These are phyloP conservation scores for Stagonosporopsis chrysanthemi DNA, from an alignment of 2,329 filamentous ascomycete species.

Conservation along the genomic window DNA sequence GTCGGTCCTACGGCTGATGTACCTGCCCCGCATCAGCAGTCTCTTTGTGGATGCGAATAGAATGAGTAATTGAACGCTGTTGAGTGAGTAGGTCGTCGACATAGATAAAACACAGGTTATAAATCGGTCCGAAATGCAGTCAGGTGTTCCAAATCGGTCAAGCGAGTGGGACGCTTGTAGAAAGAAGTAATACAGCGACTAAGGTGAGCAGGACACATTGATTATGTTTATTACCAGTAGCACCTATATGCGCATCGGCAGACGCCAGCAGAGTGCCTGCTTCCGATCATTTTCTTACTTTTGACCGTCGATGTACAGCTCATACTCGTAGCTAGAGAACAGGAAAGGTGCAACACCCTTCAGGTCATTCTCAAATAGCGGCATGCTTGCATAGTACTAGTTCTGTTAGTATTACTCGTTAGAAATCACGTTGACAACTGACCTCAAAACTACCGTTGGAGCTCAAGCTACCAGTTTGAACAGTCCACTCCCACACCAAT, in stretches of 20 bases:
- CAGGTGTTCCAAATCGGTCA: not conserved
- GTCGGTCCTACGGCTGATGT: slow-evolving; percentile 7
- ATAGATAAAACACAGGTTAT: too few relatives aligned
- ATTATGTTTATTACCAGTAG: not conserved
- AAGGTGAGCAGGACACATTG: not conserved
- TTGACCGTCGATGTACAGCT: slow-evolving; percentile 20
- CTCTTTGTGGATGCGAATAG: too few relatives aligned
- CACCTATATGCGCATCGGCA: not conserved
- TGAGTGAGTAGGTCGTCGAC: not conserved
- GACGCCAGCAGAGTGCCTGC: not conserved
- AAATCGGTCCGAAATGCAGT: not conserved
- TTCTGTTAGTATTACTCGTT: not conserved
- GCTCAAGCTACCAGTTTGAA: slow-evolving; percentile 22
- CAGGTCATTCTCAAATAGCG: slow-evolving; percentile 30
- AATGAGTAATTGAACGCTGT: not conserved
- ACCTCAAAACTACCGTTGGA: slow-evolving; percentile 24
- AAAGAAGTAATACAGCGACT: not conserved
- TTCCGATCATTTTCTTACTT: not conserved
- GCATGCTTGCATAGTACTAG: slow-evolving; percentile 32
- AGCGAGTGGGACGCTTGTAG: not conserved
- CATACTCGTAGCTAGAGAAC: slow-evolving; percentile 31
- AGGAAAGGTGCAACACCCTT: slow-evolving; percentile 31
- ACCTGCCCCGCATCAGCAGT: not conserved
- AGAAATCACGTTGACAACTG: not conserved
- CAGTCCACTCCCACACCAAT: slow-evolving; percentile 20